Conservation (phyloP, 2,329 filamentous ascomycete genomes). For the Fusarium sp. region DNA sequence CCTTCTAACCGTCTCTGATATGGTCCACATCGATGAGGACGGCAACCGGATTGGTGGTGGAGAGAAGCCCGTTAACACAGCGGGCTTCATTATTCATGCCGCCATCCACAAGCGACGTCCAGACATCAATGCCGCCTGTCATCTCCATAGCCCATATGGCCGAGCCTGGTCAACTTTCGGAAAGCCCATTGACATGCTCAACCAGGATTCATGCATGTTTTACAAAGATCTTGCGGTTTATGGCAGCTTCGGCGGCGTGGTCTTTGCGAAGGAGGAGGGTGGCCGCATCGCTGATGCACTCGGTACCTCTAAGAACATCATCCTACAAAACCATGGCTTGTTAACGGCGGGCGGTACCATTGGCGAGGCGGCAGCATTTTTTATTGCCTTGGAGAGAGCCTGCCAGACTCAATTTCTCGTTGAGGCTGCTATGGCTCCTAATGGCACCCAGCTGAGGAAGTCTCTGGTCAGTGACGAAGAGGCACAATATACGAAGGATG, state of each 20-base stretch:
- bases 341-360: slow-evolving; percentile 76
- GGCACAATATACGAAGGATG: slow-evolving; percentile 50
- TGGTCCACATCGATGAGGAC: slow-evolving; percentile 71
- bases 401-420: slow-evolving; percentile 75
- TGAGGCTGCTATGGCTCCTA: slow-evolving; percentile 66
- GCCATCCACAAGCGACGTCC: slow-evolving; percentile 74
- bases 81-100: slow-evolving; percentile 76
- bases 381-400: slow-evolving; percentile 74
- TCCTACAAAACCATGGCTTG: slow-evolving; percentile 77
- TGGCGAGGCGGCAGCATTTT: slow-evolving; percentile 78
- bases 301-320: slow-evolving; percentile 68
- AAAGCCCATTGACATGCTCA: slow-evolving; percentile 74
- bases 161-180: slow-evolving; percentile 76
- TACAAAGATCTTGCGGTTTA: slow-evolving; percentile 74
- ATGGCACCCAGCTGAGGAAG: slow-evolving; percentile 48
- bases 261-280: slow-evolving; percentile 72
- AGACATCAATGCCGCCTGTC: slow-evolving; percentile 74
- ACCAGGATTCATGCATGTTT: slow-evolving; percentile 73
- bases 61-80: slow-evolving; percentile 73
- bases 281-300: slow-evolving; percentile 72
- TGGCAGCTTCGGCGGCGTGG: slow-evolving; percentile 61
- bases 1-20: slow-evolving; percentile 72
- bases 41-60: slow-evolving; percentile 71
- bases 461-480: slow-evolving; percentile 57
- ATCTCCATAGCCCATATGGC: slow-evolving; percentile 72